Conservation (phyloP, 2,329 filamentous ascomycete genomes). For the Lasiodiplodia sp. region DNA sequence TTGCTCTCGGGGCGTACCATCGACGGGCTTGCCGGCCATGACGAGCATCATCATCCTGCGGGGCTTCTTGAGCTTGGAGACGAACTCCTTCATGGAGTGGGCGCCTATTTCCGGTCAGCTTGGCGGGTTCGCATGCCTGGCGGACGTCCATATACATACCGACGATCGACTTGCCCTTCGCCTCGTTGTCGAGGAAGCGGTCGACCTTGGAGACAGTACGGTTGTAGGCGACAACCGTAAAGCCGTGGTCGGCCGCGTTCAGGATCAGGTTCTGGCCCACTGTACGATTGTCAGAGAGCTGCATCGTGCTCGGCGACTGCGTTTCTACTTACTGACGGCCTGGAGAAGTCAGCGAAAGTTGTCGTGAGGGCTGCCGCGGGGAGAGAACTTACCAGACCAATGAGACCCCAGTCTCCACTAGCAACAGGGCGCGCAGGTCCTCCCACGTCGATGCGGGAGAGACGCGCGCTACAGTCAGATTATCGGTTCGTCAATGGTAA, state of each 20-base stretch:
- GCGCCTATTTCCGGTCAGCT: slow-evolving; percentile 64
- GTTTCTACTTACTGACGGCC: slow-evolving; percentile 30
- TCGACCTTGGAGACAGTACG: slow-evolving; percentile 98
- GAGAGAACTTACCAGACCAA: slow-evolving; percentile 53
- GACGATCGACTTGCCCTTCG: slow-evolving; percentile 84
- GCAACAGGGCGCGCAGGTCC: slow-evolving; percentile 32
- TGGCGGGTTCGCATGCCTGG: not conserved
- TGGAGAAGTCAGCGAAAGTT: slow-evolving; percentile 2
- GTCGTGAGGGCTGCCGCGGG: not conserved
- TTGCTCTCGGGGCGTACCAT: slow-evolving; percentile 49
- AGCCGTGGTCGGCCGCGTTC: slow-evolving; percentile 68
- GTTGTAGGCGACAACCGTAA: slow-evolving; percentile 98
- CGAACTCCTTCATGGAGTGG: slow-evolving; percentile 92
- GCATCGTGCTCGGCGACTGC: not conserved
- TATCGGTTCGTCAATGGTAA: slow-evolving; percentile 29
- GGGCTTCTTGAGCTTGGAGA: slow-evolving; percentile 95
- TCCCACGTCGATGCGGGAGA: slow-evolving; percentile 34
- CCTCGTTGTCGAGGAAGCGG: slow-evolving; percentile 80
- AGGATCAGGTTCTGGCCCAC: slow-evolving; percentile 64
- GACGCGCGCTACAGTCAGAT: slow-evolving; percentile 33
- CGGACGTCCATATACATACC: slow-evolving; percentile 1
- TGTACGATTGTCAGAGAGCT: slow-evolving; percentile 16
- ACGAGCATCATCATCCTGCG: slow-evolving; percentile 98
- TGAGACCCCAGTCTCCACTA: slow-evolving; percentile 60
- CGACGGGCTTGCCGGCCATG: slow-evolving; percentile 96